These are phyloP conservation scores for Pseudisothecium myosuroides DNA, from an alignment of 225 moss, liverwort and hornwort genomes.

Conservation along the genomic window DNA sequence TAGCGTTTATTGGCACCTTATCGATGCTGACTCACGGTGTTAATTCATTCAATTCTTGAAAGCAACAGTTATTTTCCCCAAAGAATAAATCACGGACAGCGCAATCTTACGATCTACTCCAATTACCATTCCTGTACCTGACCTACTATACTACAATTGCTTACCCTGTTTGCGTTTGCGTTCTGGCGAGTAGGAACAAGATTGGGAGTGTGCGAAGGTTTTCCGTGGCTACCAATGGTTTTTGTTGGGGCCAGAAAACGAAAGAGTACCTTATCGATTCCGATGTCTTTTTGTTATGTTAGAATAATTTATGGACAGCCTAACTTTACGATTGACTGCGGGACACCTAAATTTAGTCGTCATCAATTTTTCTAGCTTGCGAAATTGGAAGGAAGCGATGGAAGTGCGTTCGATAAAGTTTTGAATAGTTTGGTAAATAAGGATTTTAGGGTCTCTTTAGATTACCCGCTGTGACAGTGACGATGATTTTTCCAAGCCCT, in stretches of 20 bases:
- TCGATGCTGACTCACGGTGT: neutral
- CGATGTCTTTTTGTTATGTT: neutral
- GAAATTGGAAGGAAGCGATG: neutral
- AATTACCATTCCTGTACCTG: neutral
- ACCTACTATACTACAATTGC: neutral
- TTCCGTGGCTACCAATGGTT: neutral
- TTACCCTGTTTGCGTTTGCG: neutral
- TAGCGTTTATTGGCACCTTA: neutral
- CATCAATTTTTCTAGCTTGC: neutral
- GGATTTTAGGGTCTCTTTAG: neutral
- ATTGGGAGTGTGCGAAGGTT: neutral
- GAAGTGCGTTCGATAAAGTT: neutral
- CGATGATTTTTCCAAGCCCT: neutral
- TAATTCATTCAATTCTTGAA: neutral
- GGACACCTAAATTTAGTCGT: neutral
- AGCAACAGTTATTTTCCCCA: neutral
- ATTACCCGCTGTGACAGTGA: neutral
- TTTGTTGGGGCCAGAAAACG: neutral
- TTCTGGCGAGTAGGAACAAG: neutral
- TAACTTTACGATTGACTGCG: neutral
- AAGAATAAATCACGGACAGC: neutral
- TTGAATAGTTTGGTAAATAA: neutral
- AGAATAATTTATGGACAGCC: neutral
- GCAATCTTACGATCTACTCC: neutral
- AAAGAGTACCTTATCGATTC: neutral